Conservation (phyloP, 805 yeast genomes). For the Barnettozyma wickerhamii region DNA sequence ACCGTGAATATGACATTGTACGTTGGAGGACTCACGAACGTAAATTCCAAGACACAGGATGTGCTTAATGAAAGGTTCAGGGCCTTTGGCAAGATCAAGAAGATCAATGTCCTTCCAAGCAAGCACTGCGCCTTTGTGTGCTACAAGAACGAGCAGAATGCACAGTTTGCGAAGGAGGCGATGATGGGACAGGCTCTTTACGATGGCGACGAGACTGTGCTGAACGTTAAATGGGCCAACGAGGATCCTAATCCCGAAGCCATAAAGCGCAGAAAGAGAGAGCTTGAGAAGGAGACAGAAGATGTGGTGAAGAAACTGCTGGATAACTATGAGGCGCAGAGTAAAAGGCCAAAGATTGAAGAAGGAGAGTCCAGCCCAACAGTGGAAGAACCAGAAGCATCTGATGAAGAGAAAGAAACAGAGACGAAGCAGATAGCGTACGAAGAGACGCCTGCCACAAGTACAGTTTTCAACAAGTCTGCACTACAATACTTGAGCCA, state of each 20-base stretch:
- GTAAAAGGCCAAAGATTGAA: slow-evolving; percentile 4
- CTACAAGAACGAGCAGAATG: slow-evolving; percentile 60
- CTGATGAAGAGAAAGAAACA: slow-evolving; percentile 19
- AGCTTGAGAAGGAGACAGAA: slow-evolving; percentile 21
- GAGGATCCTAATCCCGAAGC: slow-evolving; percentile 81
- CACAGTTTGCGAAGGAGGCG: slow-evolving; percentile 95
- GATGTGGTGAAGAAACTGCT: slow-evolving; percentile 44
- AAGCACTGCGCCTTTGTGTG: slow-evolving; percentile 79
- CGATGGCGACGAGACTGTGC: slow-evolving; percentile 52
- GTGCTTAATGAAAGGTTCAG: slow-evolving; percentile 47
- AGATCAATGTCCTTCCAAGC: slow-evolving; percentile 53
- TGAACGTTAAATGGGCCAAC: slow-evolving; percentile 82
- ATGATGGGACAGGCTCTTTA: slow-evolving; percentile 80
- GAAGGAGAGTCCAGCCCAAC: slow-evolving; percentile 13
- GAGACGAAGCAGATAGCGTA: background rate
- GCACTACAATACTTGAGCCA: slow-evolving; percentile 2
- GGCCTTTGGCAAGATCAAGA: slow-evolving; percentile 73
- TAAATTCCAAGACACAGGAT: slow-evolving; percentile 33
- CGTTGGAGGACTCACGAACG: slow-evolving; percentile 56
- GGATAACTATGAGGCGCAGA: slow-evolving; percentile 27
- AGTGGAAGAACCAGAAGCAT: slow-evolving; percentile 25
- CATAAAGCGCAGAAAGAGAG: slow-evolving; percentile 37
- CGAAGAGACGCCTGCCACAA: background rate
- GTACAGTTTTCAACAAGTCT: slow-evolving; percentile 1
- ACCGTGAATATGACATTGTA: slow-evolving; percentile 69